phyloP scores from a whole-genome alignment of 2,329 filamentous ascomycete genomes.

The Ophiocordyceps unilateralis region DNA sequence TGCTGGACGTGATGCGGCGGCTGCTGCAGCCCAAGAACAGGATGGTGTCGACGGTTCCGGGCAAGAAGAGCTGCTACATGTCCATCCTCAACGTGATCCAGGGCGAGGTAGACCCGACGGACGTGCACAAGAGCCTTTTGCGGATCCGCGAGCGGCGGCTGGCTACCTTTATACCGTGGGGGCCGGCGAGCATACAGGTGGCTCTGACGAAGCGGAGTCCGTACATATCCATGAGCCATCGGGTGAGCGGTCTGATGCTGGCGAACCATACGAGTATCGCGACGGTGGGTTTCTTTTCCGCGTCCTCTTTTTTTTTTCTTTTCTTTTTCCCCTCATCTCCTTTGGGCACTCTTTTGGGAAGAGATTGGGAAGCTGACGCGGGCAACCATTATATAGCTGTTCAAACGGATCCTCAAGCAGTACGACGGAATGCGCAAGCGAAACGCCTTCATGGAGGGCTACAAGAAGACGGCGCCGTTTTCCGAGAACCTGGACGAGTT shows the following conservation, averaged over 20 bases:
- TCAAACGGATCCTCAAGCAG: slow-evolving; percentile 82
- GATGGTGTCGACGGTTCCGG: slow-evolving; percentile 92
- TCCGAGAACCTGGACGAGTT: slow-evolving; percentile 85
- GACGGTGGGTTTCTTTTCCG: slow-evolving; percentile 35
- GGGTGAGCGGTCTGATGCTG: slow-evolving; percentile 91
- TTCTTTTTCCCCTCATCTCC: not conserved
- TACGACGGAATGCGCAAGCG: slow-evolving; percentile 92
- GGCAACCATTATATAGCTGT: slow-evolving; percentile 35
- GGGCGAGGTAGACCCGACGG: slow-evolving; percentile 92
- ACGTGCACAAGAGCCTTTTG: slow-evolving; percentile 94
- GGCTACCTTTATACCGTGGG: slow-evolving; percentile 96
- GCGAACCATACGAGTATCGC: slow-evolving; percentile 97
- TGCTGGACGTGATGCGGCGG: slow-evolving; percentile 91
- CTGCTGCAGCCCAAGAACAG: slow-evolving; percentile 95
- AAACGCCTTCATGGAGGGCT: slow-evolving; percentile 89
- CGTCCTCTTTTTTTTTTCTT: not conserved
- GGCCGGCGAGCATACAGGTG: slow-evolving; percentile 92
- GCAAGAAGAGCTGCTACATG: slow-evolving; percentile 97
- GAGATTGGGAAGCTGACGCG: not conserved
- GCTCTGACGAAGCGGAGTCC: slow-evolving; percentile 92
- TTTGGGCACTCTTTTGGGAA: too few relatives aligned
- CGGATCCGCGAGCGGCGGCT: slow-evolving; percentile 87
- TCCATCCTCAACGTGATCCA: slow-evolving; percentile 98
- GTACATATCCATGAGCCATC: slow-evolving; percentile 83
- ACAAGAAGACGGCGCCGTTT: slow-evolving; percentile 92